phyloP scores from a whole-genome alignment of 2,329 filamentous ascomycete genomes.

The Dactylellina haptotyla region DNA sequence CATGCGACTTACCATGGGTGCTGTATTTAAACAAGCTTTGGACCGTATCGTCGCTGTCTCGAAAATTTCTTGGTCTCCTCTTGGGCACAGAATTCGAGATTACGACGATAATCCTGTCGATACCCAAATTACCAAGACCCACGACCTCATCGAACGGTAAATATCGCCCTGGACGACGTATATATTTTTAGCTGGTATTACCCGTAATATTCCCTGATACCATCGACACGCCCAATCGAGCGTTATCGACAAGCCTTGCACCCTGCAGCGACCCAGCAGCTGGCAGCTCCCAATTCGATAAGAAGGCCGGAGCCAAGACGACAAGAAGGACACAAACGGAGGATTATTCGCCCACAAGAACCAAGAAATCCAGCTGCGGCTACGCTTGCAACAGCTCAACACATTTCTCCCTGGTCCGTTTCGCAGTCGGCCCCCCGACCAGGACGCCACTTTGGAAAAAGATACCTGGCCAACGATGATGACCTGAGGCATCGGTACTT shows the following conservation, averaged over 20 bases:
- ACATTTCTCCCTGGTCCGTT: slow-evolving; percentile 15
- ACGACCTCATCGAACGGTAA: neutral
- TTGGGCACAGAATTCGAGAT: neutral
- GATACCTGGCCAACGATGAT: slow-evolving; percentile 30
- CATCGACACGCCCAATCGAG: slow-evolving; percentile 18
- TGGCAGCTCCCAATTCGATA: slow-evolving; percentile 47
- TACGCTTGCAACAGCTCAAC: slow-evolving; percentile 45
- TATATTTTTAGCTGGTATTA: slow-evolving; percentile 30
- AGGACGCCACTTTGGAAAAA: slow-evolving; percentile 8
- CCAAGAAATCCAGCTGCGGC: neutral
- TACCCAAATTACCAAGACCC: neutral
- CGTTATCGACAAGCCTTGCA: slow-evolving; percentile 11
- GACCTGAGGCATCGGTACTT: slow-evolving; percentile 32
- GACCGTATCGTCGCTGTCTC: slow-evolving; percentile 1
- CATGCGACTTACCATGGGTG: neutral
- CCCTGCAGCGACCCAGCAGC: slow-evolving; percentile 29
- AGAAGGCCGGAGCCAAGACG: slow-evolving; percentile 35
- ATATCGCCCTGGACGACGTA: slow-evolving; percentile 10
- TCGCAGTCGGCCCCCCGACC: slow-evolving; percentile 21
- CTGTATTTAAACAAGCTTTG: slow-evolving; percentile 43
- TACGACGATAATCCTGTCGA: neutral
- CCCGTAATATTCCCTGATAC: neutral
- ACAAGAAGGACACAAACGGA: slow-evolving; percentile 3
- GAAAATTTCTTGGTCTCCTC: slow-evolving; percentile 10
- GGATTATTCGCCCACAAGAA: neutral